A percentile compares a stretch with the other conserved stretches of the same genome.
Conservation (phyloP, 768 basidiomycete genomes). For the Gelatoporia subvermispora region DNA sequence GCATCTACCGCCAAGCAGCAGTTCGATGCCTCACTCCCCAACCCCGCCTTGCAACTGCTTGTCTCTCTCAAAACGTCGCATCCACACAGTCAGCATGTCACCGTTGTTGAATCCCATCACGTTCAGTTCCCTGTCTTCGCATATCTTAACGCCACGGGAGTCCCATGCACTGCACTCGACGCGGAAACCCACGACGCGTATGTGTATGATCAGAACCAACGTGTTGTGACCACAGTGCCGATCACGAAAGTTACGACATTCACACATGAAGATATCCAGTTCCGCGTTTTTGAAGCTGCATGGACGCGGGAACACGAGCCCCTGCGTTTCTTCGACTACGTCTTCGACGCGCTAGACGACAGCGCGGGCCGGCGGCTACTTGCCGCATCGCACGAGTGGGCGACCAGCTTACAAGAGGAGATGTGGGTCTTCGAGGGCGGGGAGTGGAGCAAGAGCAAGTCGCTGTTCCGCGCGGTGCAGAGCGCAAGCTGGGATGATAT, state of each 20-base stretch:
- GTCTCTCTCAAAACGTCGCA: not conserved
- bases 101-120: not conserved
- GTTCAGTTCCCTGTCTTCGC: not conserved
- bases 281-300: conserved; percentile 8
- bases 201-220: not conserved
- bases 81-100: not conserved
- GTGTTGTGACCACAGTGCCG: not conserved
- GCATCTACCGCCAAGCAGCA: not conserved
- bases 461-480: conserved; percentile 22
- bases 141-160: not conserved
- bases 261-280: conserved; percentile 4
- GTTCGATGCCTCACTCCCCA: not conserved
- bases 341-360: conserved; percentile 9
- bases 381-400: conserved; percentile 10
- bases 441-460: conserved; percentile 27
- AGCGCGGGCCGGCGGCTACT: conserved; percentile 7
- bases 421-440: conserved; percentile 34
- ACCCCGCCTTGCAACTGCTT: not conserved
- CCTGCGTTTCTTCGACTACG: conserved; percentile 11
- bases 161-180: not conserved
- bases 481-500: conserved; percentile 30
- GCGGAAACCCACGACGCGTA: conserved; percentile 3
- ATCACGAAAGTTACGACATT: conserved; percentile 3
- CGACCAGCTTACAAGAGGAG: conserved; percentile 18
- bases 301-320: conserved; percentile 2